Base-by-base conservation (phyloP, 2,329 filamentous ascomycete species). In the Ophiostoma triangulosporum region DNA sequence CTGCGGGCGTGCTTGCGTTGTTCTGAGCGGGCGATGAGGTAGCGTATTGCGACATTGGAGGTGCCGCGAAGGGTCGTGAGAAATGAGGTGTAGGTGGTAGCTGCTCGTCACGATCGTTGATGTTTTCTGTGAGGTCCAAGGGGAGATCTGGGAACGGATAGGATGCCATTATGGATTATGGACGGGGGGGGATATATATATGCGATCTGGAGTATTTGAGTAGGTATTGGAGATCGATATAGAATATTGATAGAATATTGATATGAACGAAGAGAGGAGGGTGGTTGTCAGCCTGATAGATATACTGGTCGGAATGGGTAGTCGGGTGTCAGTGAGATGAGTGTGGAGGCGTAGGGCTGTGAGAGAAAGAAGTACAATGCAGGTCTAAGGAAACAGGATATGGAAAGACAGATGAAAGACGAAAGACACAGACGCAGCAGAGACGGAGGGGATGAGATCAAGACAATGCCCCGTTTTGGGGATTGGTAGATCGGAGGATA, bases 1-100 rank as follows among this genome's bases (percentile, higher is more conserved):
- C 75, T 58, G 70, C 71, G 11, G 76, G 75, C 0, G 75, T 77
- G 54, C 73, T 62, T 50, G 66, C 65, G 57, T 63, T 66, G 50
- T 65, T 62, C 24, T 64, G 58, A 29, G 62, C 60, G 20, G 72
- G 71, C 3, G 71, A 74, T 40, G 68, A 68, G 62, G 60, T 66
- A 59, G 68, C 69, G 48, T 60, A 66, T 38, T 64, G 60, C 52
- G 69, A 69, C 54, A 73, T 60, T 3, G 64, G 72, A 54, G 73
- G 68, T 56, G 68, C 67, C 31, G 71, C 68, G 51, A 71, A 71
- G 64, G 58, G 67, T 65, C 57, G 67, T 54, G 40, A 69, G 64
- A 27, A 65, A 65, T 51, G 65, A 60, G 52, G 65, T 50, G 58
- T 62, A 57, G 56, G 38, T 53, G 38, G 24, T 54, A 20, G 58